Base-by-base conservation (phyloP, 1,284 basidiomycete genomes). In the Lignosus rhinocerotis region DNA sequence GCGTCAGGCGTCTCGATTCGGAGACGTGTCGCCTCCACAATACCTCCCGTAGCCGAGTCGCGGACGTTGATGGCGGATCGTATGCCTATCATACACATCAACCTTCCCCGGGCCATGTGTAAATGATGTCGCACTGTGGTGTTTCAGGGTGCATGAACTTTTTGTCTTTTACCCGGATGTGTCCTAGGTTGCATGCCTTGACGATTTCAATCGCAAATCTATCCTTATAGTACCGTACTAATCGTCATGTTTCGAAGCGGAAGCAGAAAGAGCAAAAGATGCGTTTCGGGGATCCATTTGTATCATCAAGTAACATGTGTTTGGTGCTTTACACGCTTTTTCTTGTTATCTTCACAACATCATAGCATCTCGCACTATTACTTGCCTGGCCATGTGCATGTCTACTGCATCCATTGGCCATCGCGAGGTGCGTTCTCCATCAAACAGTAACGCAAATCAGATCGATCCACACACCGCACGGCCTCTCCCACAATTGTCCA, bases 21-120 rank as follows among this genome's bases (percentile, higher is more conserved):
- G 45, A 21, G 46, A 57, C 19, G 6, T 44, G 48, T 58, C 52
- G 30, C 62, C 59, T 19, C 62, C 62, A 17, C 55, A 36, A 50
- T 64, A 64, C 34, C 55, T 64, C 34, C 62, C 62, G 51, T 64
- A 61, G 46, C 42, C 34, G 12, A 41, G 16, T n/a, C 47, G 36
- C 33, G 32, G 19, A 16, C 43, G 49, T n/a, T 17, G 32, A 19
- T 17, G 31, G 30, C 48, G 25, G 36, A 19, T n/a, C 48, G 38
- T 38, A n/a, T 44, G 11, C 17, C n/a, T 19, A 43, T 19, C 19
- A 43, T 11, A 17, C 41, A 19, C 41, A 43, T 11, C n/a, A 6
- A 6, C 16, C 41, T 43, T n/a, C 41, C 4, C 10, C 19, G 3
- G 4, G 10, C 19, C 41, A 2, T 19, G 8, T 42, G 41, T 10